phyloP scores from a whole-genome alignment of 768 basidiomycete species.

The Lepiota brunneoincarnata region DNA sequence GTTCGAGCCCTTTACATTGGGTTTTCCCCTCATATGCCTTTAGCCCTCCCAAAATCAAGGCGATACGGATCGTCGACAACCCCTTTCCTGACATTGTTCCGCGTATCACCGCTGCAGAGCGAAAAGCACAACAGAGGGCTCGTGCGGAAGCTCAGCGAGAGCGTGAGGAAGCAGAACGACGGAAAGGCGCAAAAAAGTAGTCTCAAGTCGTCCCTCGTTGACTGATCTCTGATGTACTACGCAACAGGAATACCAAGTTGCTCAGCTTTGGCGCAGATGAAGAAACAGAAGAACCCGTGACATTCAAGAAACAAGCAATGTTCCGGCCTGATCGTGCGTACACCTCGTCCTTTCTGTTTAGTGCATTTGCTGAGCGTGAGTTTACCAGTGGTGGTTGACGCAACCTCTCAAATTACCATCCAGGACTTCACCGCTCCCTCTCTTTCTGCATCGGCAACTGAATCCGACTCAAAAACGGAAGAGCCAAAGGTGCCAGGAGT shows the following conservation, averaged over 20 bases:
- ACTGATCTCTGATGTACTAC: not conserved
- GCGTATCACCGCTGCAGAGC: slow-evolving; percentile 93
- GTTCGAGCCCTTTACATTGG: not conserved
- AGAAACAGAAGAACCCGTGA: slow-evolving; percentile 51
- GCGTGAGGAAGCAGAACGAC: slow-evolving; percentile 69
- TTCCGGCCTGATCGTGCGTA: slow-evolving; percentile 79
- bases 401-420: slow-evolving; percentile 25
- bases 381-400: slow-evolving; percentile 34
- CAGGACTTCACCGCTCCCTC: slow-evolving; percentile 40
- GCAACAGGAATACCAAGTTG: slow-evolving; percentile 76
- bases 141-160: slow-evolving; percentile 72
- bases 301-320: slow-evolving; percentile 77
- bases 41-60: slow-evolving; percentile 90
- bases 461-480: slow-evolving; percentile 9
- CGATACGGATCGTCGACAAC: slow-evolving; percentile 83
- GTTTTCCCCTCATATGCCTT: not conserved
- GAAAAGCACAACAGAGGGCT: slow-evolving; percentile 79
- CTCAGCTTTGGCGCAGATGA: slow-evolving; percentile 82
- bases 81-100: slow-evolving; percentile 96
- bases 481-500: slow-evolving; percentile 14
- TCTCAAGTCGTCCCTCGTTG: slow-evolving; percentile 19
- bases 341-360: not conserved
- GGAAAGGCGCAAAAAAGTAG: slow-evolving; percentile 87
- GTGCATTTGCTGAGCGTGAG: slow-evolving; percentile 3
- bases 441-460: slow-evolving; percentile 15